phyloP scores from a whole-genome alignment of 169 alveolate species.

The Eimeria acervulina region DNA sequence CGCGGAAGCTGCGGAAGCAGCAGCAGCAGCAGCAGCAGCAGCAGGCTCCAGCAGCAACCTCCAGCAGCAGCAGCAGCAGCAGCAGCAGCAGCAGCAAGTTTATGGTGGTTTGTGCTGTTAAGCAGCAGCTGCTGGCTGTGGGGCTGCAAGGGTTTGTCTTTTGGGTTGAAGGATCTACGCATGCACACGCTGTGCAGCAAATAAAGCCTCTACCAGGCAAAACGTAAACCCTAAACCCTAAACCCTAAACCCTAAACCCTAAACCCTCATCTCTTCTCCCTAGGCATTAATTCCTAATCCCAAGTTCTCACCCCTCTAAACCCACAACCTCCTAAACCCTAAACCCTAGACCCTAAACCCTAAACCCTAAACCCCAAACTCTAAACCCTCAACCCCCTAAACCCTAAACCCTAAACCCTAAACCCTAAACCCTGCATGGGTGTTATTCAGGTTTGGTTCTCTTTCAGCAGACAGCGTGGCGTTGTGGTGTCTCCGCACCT shows the following conservation, averaged over 20 bases:
- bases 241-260: neutral
- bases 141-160: neutral
- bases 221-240: slow-evolving; percentile 17
- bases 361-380: no score
- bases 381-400: neutral
- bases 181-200: neutral
- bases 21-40: slow-evolving; percentile 2
- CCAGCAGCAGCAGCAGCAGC: neutral
- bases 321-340: neutral
- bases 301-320: no score
- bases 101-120: neutral
- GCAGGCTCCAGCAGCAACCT: neutral
- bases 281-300: no score
- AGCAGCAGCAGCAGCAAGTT: neutral
- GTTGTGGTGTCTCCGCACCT: neutral
- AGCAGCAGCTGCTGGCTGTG: neutral
- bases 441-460: neutral
- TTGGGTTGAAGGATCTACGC: neutral
- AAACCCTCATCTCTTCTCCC: neutral
- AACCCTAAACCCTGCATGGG: neutral
- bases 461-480: neutral
- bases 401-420: slow-evolving; percentile 7
- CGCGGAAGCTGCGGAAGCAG: neutral
- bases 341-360: no score
- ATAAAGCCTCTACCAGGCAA: neutral